Evolutionary conservation across 2,329 filamentous ascomycete genomes (phyloP).

Genomic region (Penicillium fuscoglaucum): DNA sequence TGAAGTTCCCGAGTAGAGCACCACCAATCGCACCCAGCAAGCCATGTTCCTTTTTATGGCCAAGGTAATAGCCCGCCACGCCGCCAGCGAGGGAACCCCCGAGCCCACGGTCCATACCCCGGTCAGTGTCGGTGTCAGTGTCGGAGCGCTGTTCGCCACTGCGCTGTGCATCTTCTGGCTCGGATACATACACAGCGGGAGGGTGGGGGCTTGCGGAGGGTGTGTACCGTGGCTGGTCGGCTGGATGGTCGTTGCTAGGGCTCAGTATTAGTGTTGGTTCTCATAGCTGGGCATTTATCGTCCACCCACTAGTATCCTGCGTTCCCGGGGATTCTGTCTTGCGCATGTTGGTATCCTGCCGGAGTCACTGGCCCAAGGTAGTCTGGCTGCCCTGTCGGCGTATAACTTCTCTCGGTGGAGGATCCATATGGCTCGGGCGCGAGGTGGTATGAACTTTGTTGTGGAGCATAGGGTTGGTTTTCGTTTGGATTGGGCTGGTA

Average conservation of each 20-base stretch:
- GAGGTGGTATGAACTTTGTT: conserved; percentile 28
- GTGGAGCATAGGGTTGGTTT: conserved; percentile 32
- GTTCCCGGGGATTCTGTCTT: conserved; percentile 22
- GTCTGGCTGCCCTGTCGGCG: conserved; percentile 42
- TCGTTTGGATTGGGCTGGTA: conserved; percentile 16
- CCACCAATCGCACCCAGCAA: conserved; percentile 60
- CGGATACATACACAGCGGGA: conserved; percentile 19
- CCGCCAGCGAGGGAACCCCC: conserved; percentile 59
- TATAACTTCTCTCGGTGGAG: conserved; percentile 44
- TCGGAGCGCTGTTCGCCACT: conserved; percentile 10
- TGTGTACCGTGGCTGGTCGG: conserved; percentile 19
- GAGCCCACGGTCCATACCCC: conserved; percentile 55
- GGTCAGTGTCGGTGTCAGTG: conserved; percentile 18
- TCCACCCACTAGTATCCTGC: conserved; percentile 38
- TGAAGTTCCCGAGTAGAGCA: conserved; percentile 56
- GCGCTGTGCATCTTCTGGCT: conserved; percentile 12
- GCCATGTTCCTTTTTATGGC: conserved; percentile 58
- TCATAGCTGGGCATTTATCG: neutral
- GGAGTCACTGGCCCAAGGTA: conserved; percentile 39
- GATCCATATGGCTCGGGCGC: conserved; percentile 29
- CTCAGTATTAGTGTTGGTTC: neutral
- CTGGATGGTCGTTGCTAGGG: conserved; percentile 17
- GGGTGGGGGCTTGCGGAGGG: conserved; percentile 19
- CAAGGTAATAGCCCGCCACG: conserved; percentile 57
- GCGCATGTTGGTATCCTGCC: conserved; percentile 50